Base-by-base conservation (phyloP, 2,329 filamentous ascomycete species). In the Fusarium kyushuense region DNA sequence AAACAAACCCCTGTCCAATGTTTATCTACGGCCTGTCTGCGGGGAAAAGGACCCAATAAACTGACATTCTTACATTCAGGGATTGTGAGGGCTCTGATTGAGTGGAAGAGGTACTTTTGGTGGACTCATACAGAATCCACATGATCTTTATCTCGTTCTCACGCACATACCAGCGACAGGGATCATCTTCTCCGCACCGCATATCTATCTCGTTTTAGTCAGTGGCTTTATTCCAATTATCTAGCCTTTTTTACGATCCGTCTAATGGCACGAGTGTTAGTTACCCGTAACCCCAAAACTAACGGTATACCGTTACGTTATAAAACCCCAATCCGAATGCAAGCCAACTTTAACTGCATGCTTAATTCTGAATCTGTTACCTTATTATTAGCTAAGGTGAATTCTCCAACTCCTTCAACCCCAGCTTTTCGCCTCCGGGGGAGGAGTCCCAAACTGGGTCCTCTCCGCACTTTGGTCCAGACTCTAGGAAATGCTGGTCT, bases 11-110 rank as follows among this genome's bases (percentile, higher is more conserved):
- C 56, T 54, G 66, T 45, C 29, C 16, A 42, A 33, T 64, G 66
- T 68, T 58, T 69, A 69, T 72, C 69, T 71, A 54, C 27, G 27
- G 27, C 68, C 54, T 61, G 38, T 64, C 65, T 71, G 69, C 69
- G 69, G 69, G 68, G 68, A 64, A 67, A 64, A 67, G 45, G 21
- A 21, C 35, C 32, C 27, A 27, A 64, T 33, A 38, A 56, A 60
- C 35, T 54, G 53, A 42, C 49, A 55, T 49, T 23, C 43, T 33
- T 40, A 25, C 45, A 9, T 30, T 33, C 51, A 60, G 35, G 40
- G 35, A n/a, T 52, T 58, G 11, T 51, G 11, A 23, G 21, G 25
- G 21, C 32, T 36, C 23, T 25, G 41, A 45, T 30, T 47, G 19
- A 19, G 13, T 32, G 21, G 46, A 27, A 57, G 30, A 58, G 56